These are phyloP conservation scores for Colletotrichum sp. DNA, from an alignment of 2,329 filamentous ascomycete species.

Conservation along the genomic window DNA sequence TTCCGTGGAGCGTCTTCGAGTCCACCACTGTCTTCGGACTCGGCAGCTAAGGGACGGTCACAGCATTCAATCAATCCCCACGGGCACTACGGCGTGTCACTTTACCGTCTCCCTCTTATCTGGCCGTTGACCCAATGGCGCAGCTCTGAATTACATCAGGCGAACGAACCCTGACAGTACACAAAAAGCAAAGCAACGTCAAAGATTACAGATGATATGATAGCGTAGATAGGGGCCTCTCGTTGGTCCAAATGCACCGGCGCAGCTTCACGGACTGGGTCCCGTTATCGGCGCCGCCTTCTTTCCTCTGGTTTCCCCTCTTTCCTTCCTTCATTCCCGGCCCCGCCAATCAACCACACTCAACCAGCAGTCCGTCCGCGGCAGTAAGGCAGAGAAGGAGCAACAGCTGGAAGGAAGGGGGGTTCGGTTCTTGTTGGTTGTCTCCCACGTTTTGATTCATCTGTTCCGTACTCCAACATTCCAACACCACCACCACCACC, in stretches of 20 bases:
- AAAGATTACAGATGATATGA: neutral
- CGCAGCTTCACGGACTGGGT: neutral
- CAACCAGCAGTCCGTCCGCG: neutral
- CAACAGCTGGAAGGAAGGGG: neutral
- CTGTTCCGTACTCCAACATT: neutral
- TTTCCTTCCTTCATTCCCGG: neutral
- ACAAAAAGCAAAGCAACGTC: neutral
- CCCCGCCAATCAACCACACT: neutral
- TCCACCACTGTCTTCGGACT: neutral
- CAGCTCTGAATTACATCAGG: neutral
- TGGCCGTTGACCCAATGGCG: neutral
- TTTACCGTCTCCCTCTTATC: neutral
- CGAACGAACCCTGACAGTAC: neutral
- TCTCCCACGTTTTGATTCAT: neutral
- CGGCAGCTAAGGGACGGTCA: neutral
- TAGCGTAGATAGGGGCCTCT: slow-evolving; percentile 9
- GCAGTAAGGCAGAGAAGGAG: neutral
- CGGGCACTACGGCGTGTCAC: neutral
- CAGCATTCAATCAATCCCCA: neutral
- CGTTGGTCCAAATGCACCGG: neutral
- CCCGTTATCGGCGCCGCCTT: neutral
- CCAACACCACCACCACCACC: neutral
- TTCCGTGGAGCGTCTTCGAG: neutral
- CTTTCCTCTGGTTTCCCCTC: neutral
- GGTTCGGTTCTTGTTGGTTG: neutral